Evolutionary conservation across 2,329 filamentous ascomycete genomes (phyloP), one percentile per base, ranked within the genome.

Genomic region (Cladosporium austrohemisphaericum): DNA sequence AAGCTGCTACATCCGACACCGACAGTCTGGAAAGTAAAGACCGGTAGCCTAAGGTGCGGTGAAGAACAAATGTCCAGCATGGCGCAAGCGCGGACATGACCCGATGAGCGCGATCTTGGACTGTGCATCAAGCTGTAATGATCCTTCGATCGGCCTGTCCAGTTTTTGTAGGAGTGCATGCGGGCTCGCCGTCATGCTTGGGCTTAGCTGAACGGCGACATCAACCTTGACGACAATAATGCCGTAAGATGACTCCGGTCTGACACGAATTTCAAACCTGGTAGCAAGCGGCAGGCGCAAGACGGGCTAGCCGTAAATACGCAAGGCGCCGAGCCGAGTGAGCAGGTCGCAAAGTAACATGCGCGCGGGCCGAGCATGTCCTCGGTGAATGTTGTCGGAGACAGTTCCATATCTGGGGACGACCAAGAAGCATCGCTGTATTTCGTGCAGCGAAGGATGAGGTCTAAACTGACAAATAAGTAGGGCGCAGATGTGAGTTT

Each of bases 91-190:
- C 11, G 11, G 25, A 11, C 25, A 26, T 11, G 38, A 31, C 31
- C 25, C 41, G 41, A 35, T n/a, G 29, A 23, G 9, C 18, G 26
- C 28, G 40, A 32, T 22, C 23, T 43, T n/a, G 40, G 26, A 25
- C 26, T 43, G 40, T 6, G 20, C 25, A 41, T 47, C 25, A 18
- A 47, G 18, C 22, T 38, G 25, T 47, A 47, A 38, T 47, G 44
- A 47, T 47, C 44, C 44, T 47, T 47, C 44, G 44, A 38, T 37
- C 44, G 35, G 33, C 6, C 25, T 38, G 33, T 20, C 16, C 33
- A 22, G 29, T 20, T 20, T 18, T 13, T 25, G 35, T 20, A 23
- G 26, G 16, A 18, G 13, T 19, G 4, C 38, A 22, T 26, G 14
- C 44, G 44, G 36, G 20, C 36, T 25, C 20, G 36, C 36, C 36